Base-by-base conservation (phyloP, 805 yeast species). In the Candida awuae region DNA sequence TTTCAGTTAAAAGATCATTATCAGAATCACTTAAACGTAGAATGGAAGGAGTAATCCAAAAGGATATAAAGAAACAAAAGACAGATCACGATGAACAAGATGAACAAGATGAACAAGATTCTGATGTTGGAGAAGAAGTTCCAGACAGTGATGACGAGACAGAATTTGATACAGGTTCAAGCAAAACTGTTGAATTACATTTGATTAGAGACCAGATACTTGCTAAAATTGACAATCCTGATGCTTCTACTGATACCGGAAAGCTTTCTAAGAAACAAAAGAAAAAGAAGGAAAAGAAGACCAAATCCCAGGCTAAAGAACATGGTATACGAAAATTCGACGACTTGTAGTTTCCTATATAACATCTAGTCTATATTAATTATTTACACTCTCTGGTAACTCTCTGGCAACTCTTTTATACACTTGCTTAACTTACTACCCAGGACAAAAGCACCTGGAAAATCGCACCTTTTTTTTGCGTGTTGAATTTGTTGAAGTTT, bases 281-380 rank as follows among this genome's bases (percentile, higher is more conserved):
- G 35, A 47, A 47, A 28, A 52, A 54, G 20, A 53, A 54, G 34
- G 62, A 60, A 39, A 56, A 61, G 38, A 65, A 66, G 46, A 59
- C 62, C 32, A 73, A 72, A 38, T 45, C 63, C 42, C 77, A 70
- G 33, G 66, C 66, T 23, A 75, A 71, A 38, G 79, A 73, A 40
- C 84, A 77, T 46, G 85, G 85, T 0, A 79, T 80, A 37, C 64
- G 70, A 30, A 73, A 63, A 48, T 81, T 81, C 51, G 86, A 78
- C 8, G 87, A 70, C 41, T 23, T 45, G 32, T 45, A 42, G n/a
- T 29, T 9, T 23, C 25, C 8, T 22, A 22, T 22, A 22, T 22
- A 22, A 22, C 10, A 22, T n/a, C n/a, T n/a, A n/a, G n/a, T n/a
- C n/a, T n/a, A n/a, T n/a, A n/a, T n/a, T n/a, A n/a, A n/a, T n/a